A percentile compares a stretch with the other conserved stretches of the same genome.
These are phyloP conservation scores for Leccinum truebloodii DNA, from an alignment of 768 basidiomycete species.

Conservation along the genomic window DNA sequence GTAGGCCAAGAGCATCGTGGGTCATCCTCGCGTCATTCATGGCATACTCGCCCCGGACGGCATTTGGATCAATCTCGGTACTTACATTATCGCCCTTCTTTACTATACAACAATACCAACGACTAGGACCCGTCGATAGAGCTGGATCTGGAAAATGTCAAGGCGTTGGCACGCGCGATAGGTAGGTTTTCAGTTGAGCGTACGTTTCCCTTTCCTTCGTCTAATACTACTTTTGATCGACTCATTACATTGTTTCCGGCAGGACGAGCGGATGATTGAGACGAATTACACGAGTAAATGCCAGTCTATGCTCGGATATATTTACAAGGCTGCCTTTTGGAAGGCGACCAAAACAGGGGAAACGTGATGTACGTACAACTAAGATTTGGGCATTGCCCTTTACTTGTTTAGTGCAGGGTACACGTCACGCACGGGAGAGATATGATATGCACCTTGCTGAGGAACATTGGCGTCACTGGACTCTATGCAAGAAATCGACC, in stretches of 20 bases:
- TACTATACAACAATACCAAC: conserved; percentile 53
- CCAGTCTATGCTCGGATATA: conserved; percentile 79
- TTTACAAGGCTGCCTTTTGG: conserved; percentile 87
- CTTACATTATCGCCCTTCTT: not conserved
- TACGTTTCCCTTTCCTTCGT: conserved; percentile 38
- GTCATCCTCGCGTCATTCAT: conserved; percentile 87
- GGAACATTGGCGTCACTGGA: not conserved
- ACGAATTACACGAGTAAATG: conserved; percentile 87
- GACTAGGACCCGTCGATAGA: conserved; percentile 87
- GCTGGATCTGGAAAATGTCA: conserved; percentile 87
- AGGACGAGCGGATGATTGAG: conserved; percentile 81
- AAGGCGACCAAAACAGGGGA: conserved; percentile 53
- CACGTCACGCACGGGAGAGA: not conserved
- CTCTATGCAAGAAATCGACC: not conserved
- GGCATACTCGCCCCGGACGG: conserved; percentile 81
- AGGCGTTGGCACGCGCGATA: conserved; percentile 64
- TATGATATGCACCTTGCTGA: not conserved
- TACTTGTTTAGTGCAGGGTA: not conserved
- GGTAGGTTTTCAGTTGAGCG: conserved; percentile 89
- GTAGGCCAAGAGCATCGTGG: conserved; percentile 89
- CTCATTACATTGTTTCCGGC: conserved; percentile 19
- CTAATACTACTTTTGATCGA: not conserved
- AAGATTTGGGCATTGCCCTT: not conserved
- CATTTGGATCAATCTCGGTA: conserved; percentile 84
- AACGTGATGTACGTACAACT: not conserved